A percentile compares a stretch with the other conserved stretches of the same genome.
These are phyloP conservation scores for Rhizopogon salebrosus DNA, from an alignment of 768 basidiomycete genomes.

Conservation along the genomic window DNA sequence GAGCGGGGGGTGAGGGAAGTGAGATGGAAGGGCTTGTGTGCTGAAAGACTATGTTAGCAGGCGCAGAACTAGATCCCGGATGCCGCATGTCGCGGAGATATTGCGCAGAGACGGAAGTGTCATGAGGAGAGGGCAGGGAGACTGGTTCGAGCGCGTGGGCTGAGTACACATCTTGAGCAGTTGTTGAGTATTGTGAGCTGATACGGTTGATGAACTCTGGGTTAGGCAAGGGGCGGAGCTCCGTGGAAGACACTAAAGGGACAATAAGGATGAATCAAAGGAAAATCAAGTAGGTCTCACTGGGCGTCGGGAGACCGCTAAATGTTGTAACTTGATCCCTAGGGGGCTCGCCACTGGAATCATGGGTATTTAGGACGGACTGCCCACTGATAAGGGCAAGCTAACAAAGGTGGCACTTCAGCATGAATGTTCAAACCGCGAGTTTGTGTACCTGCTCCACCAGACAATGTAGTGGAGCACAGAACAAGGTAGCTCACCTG, in stretches of 20 bases:
- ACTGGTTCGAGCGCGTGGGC: constrained; percentile 20
- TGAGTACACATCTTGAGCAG: constrained; percentile 22
- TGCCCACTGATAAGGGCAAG: constrained; percentile 63
- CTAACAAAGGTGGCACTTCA: constrained; percentile 28
- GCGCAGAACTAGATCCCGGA: constrained; percentile 55
- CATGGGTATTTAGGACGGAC: constrained; percentile 28
- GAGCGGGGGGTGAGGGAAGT: constrained; percentile 42
- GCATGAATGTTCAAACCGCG: background rate
- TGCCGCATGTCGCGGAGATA: constrained; percentile 21
- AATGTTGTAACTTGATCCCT: constrained; percentile 31
- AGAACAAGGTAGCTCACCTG: constrained; percentile 53
- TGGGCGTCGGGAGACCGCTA: constrained; percentile 63
- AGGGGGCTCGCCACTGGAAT: constrained; percentile 30
- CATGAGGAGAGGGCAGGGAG: constrained; percentile 25
- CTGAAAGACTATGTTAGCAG: constrained; percentile 65
- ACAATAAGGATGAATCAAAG: constrained; percentile 10
- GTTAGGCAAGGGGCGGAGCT: constrained; percentile 57
- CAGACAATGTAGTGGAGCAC: constrained; percentile 16
- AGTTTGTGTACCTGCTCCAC: background rate
- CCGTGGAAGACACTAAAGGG: constrained; percentile 53
- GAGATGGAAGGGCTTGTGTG: constrained; percentile 34
- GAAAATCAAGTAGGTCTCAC: constrained; percentile 34
- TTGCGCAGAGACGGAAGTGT: constrained; percentile 21
- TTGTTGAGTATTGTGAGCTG: constrained; percentile 40
- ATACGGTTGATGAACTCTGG: constrained; percentile 61